phyloP scores from a whole-genome alignment of 371 early-diverging fungal genomes.

The Neoconidiobolus thromboides region DNA sequence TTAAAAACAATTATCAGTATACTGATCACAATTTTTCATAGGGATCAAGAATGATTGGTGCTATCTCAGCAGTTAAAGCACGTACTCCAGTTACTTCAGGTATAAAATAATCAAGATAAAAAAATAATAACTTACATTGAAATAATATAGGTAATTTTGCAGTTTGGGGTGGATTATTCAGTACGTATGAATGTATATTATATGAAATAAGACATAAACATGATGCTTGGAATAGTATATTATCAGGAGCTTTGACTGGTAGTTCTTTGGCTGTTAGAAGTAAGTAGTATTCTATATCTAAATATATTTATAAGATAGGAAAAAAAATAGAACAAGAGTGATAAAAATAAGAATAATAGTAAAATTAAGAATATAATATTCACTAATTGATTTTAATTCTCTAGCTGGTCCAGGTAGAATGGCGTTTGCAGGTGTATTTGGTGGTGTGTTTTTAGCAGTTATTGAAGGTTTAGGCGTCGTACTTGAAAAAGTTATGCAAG shows the following conservation, averaged over 20 bases:
- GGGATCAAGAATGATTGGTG: conserved; percentile 79
- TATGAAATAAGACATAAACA: conserved; percentile 85
- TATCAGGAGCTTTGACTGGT: conserved; percentile 84
- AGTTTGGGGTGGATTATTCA: conserved; percentile 94
- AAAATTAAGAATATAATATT: too few relatives aligned
- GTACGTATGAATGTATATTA: conserved; percentile 86
- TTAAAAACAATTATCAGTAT: neutral
- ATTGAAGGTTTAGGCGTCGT: conserved; percentile 88
- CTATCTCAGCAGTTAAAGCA: conserved; percentile 73
- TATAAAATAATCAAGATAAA: neutral
- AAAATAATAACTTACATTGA: neutral
- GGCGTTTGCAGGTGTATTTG: conserved; percentile 67
- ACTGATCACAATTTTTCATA: conserved; percentile 13
- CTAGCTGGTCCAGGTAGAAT: conserved; percentile 64
- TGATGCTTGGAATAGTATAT: conserved; percentile 88
- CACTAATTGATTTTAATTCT: neutral
- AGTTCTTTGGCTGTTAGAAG: conserved; percentile 79
- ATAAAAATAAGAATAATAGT: too few relatives aligned
- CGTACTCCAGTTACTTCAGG: conserved; percentile 90
- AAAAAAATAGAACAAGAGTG: too few relatives aligned
- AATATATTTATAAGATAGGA: neutral
- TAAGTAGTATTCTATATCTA: conserved; percentile 4
- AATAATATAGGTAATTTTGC: conserved; percentile 58
- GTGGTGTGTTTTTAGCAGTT: conserved; percentile 76
- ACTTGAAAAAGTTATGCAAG: conserved; percentile 24